These are phyloP conservation scores for Cetraspora pellucida DNA, from an alignment of 192 early-diverging fungal species.

Conservation along the genomic window DNA sequence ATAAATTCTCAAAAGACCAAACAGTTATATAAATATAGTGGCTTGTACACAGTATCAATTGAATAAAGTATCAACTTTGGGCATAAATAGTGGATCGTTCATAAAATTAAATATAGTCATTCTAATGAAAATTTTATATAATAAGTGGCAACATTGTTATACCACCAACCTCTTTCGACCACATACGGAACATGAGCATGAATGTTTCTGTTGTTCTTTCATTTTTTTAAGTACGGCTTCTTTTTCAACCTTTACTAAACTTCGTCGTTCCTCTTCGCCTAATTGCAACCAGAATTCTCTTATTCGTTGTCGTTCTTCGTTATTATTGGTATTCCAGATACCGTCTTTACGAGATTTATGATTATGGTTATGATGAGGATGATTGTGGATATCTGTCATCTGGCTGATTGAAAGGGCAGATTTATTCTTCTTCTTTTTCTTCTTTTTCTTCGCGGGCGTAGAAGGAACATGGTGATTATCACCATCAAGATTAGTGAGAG, in stretches of 20 bases:
- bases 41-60: no score
- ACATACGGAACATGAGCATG: slow-evolving; percentile 83
- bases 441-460: slow-evolving; percentile 44
- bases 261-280: slow-evolving; percentile 75
- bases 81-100: no score
- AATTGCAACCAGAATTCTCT: slow-evolving; percentile 85
- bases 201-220: slow-evolving; percentile 87
- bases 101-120: background rate
- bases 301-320: slow-evolving; percentile 77
- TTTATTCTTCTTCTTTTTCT: slow-evolving; percentile 60
- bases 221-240: slow-evolving; percentile 86
- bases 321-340: slow-evolving; percentile 71
- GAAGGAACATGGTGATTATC: slow-evolving; percentile 25
- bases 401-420: slow-evolving; percentile 29
- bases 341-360: slow-evolving; percentile 52
- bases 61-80: no score
- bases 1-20: slow-evolving; percentile 29
- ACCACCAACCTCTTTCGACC: slow-evolving; percentile 70
- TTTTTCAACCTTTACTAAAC: slow-evolving; percentile 82
- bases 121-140: slow-evolving; percentile 7
- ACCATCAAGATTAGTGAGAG: slow-evolving; percentile 17
- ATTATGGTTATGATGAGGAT: slow-evolving; percentile 38
- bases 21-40: background rate
- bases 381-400: slow-evolving; percentile 15
- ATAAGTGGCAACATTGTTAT: background rate